Evolutionary conservation across 495 filamentous ascomycete species (phyloP), one percentile per base, ranked within the genome.

Genomic region (Terfezia claveryi): DNA sequence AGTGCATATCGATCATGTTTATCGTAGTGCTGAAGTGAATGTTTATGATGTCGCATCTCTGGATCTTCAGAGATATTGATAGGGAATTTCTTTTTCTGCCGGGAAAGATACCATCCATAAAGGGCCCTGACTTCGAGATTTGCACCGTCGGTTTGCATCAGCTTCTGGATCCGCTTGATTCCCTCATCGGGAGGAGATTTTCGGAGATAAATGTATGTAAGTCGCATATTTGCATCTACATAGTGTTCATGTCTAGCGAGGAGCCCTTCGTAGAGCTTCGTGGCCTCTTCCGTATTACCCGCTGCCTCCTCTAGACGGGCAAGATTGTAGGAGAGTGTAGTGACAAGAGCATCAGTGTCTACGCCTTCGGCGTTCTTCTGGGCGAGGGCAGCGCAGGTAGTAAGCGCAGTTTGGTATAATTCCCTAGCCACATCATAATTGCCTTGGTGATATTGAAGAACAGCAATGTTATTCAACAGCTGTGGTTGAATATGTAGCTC

Each of bases 1-100:
- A 98, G 71, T 5, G 91, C 82, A 67, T 96, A 98, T 12, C 85
- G 79, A 62, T 98, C 91, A 65, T 96, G 91, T 72, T 98, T 96
- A 68, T 96, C 87, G 66, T 85, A 82, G 59, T 87, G 76, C 65
- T 94, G 87, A 16, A 98, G 73, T 0, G 87, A 93, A 63, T 96
- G 87, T 69, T 96, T 98, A 72, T 89, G 88, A 64, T 94, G 87
- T 6, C 87, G 78, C 60, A 92, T 79, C 66, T 98, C 91, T 23
- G 76, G 80, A 60, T 98, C 91, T 56, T 96, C 92, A 11, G 78
- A 79, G 52, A 95, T 73, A 62, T 92, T 89, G 50, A 76, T 68
- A 2, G 78, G 76, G 23, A 81, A 75, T 67, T 85, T 88, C 68
- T 87, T 87, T 41, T 83, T 81, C 56, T 80, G 80, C 36, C 74